Evolutionary conservation across 225 moss, liverwort and hornwort species (phyloP).

Genomic region (Antitrichia curtipendula): DNA sequence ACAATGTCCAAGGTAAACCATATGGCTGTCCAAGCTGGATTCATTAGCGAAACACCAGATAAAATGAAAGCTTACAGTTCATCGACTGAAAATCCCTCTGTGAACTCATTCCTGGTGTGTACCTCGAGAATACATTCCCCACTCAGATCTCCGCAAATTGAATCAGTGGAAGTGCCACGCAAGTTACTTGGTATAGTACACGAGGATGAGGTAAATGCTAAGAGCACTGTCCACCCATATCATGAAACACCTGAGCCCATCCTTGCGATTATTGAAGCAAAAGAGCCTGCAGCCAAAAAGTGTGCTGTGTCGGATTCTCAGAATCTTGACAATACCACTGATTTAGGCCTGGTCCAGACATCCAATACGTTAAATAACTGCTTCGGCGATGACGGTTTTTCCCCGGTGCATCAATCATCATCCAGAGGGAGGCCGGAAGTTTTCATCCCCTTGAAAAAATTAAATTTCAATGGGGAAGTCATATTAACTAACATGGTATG

Average conservation of each 20-base stretch:
- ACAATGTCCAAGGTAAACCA: slow-evolving; percentile 15
- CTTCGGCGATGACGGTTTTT: background rate
- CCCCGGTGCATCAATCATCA: background rate
- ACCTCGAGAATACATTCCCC: background rate
- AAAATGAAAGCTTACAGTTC: background rate
- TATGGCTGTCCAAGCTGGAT: background rate
- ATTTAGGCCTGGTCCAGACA: background rate
- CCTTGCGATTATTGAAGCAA: background rate
- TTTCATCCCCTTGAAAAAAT: background rate
- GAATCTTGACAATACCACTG: background rate
- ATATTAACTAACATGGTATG: slow-evolving; percentile 12
- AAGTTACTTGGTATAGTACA: background rate
- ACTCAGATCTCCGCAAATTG: background rate
- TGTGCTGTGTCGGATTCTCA: background rate
- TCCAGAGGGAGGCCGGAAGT: background rate
- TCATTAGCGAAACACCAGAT: background rate
- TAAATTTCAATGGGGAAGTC: background rate
- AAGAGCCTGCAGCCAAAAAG: background rate
- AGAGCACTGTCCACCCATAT: background rate
- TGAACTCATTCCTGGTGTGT: background rate
- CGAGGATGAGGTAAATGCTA: background rate
- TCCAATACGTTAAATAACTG: background rate
- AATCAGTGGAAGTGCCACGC: background rate
- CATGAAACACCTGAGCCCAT: background rate
- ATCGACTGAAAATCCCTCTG: background rate